Base-by-base conservation (phyloP, 1,284 basidiomycete species). In the Stereum hirsutum region DNA sequence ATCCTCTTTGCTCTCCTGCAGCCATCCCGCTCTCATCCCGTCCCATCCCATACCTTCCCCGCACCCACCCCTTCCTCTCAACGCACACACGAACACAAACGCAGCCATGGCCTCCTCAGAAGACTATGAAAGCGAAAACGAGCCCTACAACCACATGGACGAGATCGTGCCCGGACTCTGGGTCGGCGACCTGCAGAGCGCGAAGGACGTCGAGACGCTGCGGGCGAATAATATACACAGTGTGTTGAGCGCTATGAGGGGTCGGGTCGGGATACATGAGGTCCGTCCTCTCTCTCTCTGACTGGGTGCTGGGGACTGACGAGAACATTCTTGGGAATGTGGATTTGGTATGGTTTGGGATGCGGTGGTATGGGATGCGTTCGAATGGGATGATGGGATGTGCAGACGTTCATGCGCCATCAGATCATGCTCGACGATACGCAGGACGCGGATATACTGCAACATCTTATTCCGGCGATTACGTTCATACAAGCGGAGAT, bases 401-500 rank as follows among this genome's bases (percentile, higher is more conserved):
- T n/a, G n/a, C 30, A 86, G 84, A 81, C 81, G 5, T 81, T 88
- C 57, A 70, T 75, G 43, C 74, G 72, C 35, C 75, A 76, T 52
- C 86, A 88, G 57, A 77, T 89, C 47, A 69, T 74, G 39, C 64
- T 89, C 33, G 81, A 88, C 53, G 85, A 89, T 51, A 75, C 72
- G 10, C 70, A 75, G 41, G 76, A 80, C 34, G 70, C 72, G 31
- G 89, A 94, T 57, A 73, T 91, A 24, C 71, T 93, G 8, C 68
- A 72, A 2, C 84, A 91, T 56, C 70, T 94, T 43, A 68, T 89
- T 2, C 75, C 81, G 1, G 78, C 81, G 2, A 85, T 90, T 41
- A 75, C 81, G 1, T 90, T 90, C 65, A 89, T 94, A 43, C 70
- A 84, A 49, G 71, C 74, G 11, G 84, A 89, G 49, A 63, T 91